Evolutionary conservation across 805 yeast genomes (phyloP).

Genomic region (Wickerhamomyces bisporus): DNA sequence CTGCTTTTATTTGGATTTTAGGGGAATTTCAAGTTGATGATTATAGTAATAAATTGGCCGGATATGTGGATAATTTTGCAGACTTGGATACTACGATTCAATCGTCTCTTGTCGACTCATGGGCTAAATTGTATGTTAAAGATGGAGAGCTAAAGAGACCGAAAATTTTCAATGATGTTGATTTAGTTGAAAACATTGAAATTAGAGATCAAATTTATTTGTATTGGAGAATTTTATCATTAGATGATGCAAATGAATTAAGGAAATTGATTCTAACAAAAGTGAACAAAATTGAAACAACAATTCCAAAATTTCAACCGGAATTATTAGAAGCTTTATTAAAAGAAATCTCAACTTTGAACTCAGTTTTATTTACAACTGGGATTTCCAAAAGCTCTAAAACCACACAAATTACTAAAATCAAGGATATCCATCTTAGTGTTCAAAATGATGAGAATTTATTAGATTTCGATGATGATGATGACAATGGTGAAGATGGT

Average conservation of each 20-base stretch:
- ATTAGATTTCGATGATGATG: conserved; percentile 76
- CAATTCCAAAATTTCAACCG: conserved; percentile 68
- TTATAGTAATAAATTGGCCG: conserved; percentile 40
- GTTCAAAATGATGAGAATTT: conserved; percentile 85
- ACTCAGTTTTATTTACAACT: conserved; percentile 89
- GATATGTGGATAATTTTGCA: conserved; percentile 45
- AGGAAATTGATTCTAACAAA: conserved; percentile 51
- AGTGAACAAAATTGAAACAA: conserved; percentile 67
- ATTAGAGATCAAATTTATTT: conserved; percentile 76
- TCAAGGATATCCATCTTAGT: conserved; percentile 72
- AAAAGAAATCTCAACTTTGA: conserved; percentile 73
- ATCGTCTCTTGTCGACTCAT: conserved; percentile 50
- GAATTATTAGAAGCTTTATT: conserved; percentile 62
- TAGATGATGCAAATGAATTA: conserved; percentile 31
- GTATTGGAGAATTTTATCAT: conserved; percentile 72
- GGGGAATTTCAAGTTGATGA: conserved; percentile 66
- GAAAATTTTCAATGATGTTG: conserved; percentile 58
- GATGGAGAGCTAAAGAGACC: conserved; percentile 38
- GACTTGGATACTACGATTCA: conserved; percentile 61
- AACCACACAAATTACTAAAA: conserved; percentile 42
- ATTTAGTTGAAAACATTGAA: conserved; percentile 64
- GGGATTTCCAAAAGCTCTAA: conserved; percentile 37
- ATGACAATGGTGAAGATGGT: conserved; percentile 11
- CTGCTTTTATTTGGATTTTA: conserved; percentile 58
- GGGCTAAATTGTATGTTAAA: conserved; percentile 50